Percentiles rank a stretch among this genome's conserved stretches.
phyloP scores from a whole-genome alignment of 225 moss, liverwort and hornwort genomes.

The Asterella californica region DNA sequence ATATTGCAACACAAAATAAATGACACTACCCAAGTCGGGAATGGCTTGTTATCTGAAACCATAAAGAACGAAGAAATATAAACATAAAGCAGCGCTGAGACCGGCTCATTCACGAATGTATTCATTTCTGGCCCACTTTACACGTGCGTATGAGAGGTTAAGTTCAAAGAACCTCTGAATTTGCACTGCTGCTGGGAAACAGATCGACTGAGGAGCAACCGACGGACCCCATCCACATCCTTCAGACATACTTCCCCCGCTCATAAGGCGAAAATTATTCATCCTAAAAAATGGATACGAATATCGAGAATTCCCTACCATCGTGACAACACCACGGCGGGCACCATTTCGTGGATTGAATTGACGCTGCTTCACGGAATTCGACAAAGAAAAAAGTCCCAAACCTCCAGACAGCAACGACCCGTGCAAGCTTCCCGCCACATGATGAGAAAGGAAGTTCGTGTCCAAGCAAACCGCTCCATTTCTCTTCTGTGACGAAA shows the following conservation, averaged over 20 bases:
- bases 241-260: not conserved
- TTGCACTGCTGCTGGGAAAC: not conserved
- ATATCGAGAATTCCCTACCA: conserved; percentile 32
- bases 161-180: not conserved
- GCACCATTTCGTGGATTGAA: conserved; percentile 23
- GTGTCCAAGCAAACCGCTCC: conserved; percentile 25
- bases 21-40: no score
- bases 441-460: conserved; percentile 28
- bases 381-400: conserved; percentile 28
- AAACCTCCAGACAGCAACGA: conserved; percentile 27
- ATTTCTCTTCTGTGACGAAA: conserved; percentile 5
- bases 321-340: conserved; percentile 49
- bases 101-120: not conserved
- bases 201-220: not conserved
- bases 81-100: not conserved
- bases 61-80: not conserved
- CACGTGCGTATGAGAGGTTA: not conserved
- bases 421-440: conserved; percentile 32
- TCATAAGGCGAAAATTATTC: not conserved
- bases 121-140: not conserved
- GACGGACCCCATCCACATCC: not conserved
- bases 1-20: no score
- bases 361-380: conserved; percentile 14
- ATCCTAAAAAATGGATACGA: not conserved
- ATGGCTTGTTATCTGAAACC: no score